phyloP scores from a whole-genome alignment of 2,329 filamentous ascomycete species.

The Venturia nashicola region DNA sequence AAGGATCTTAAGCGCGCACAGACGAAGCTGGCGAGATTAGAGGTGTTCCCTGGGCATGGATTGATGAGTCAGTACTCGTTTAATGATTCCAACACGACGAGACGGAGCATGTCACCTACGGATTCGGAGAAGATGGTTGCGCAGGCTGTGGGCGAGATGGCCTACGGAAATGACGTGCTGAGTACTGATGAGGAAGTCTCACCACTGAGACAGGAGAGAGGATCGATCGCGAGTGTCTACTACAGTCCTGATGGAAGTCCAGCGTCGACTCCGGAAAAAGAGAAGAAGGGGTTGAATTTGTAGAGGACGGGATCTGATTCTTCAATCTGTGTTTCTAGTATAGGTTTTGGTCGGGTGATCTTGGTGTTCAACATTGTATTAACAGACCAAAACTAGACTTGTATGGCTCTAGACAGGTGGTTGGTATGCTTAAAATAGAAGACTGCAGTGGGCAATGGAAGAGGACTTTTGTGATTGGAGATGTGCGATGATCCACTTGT shows the following conservation, averaged over 20 bases:
- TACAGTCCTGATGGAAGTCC: neutral
- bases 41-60: neutral
- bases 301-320: neutral
- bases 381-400: neutral
- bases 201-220: neutral
- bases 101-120: neutral
- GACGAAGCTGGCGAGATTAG: neutral
- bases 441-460: neutral
- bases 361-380: neutral
- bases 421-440: neutral
- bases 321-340: neutral
- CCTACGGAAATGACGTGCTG: neutral
- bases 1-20: slow-evolving; percentile 18
- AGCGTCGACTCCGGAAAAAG: neutral
- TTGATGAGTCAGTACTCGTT: neutral
- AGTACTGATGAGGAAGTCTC: neutral
- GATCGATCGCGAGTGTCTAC: neutral
- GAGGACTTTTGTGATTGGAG: too few relatives aligned
- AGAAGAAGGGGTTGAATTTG: neutral
- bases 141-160: neutral
- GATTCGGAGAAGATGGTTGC: neutral
- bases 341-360: neutral
- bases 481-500: neutral
- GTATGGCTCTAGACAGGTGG: neutral
- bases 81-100: neutral